Base-by-base conservation (phyloP, 768 basidiomycete species). In the Chalciporus piperatus region DNA sequence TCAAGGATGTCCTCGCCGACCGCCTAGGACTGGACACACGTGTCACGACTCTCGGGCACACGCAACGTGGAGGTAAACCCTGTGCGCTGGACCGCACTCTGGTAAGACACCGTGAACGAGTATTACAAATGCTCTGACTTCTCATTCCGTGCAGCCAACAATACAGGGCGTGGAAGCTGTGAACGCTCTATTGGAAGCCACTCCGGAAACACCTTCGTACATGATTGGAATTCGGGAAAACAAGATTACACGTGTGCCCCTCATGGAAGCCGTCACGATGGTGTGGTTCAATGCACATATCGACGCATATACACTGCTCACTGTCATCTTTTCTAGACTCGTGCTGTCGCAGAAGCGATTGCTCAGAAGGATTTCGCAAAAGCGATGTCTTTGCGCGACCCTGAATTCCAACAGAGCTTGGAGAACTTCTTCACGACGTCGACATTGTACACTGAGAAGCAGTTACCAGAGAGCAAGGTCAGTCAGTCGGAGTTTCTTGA, bases 161-260 rank as follows among this genome's bases (percentile, higher is more conserved):
- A 73, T 98, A n/a, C 95, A 99, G 76, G 95, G 93, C 47, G 80
- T 93, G 27, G 90, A 97, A 64, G 96, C 97, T 2, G 89, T 98
- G 44, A 81, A 93, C 47, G 89, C 92, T 2, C 75, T 98, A 23
- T 74, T 98, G 6, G 84, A 87, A 59, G 82, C 96, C 0, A 89
- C 83, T 1, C 92, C 95, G 5, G 82, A 88, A 17, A 92, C 89
- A 0, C 96, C 96, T 5, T 96, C 93, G 0, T 98, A 95, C 66
- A 96, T 99, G 88, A 98, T 99, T 63, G 95, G 97, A 20, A 78
- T 97, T 35, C 81, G 83, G 56, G 95, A 98, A 73, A 98, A 97
- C 75, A 96, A 96, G 74, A 91, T 99, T 59, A 93, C 80, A 8
- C 82, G 92, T 23, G 86, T 95, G 9, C 92, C 93, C 13, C 74